Evolutionary conservation across 1,284 basidiomycete genomes (phyloP).

Genomic region (Papiliotrema fonsecae): DNA sequence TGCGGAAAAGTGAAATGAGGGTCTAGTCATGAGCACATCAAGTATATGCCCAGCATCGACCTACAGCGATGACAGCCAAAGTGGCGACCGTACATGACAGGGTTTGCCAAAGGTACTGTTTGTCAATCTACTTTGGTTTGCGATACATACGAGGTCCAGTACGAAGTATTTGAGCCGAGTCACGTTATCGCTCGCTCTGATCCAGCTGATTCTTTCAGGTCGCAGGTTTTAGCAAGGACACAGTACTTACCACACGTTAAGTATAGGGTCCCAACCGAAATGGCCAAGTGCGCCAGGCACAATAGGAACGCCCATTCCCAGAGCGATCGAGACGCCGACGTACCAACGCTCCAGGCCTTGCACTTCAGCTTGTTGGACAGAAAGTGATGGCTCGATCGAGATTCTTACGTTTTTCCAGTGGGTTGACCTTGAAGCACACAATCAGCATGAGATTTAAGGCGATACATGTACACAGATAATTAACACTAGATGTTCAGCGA

Average conservation of each 20-base stretch:
- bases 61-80: slow-evolving; percentile 19
- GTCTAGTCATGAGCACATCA: slow-evolving; percentile 6
- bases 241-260: slow-evolving; percentile 16
- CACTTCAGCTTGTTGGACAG: background rate
- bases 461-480: slow-evolving; percentile 34
- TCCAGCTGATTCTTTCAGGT: slow-evolving; percentile 18
- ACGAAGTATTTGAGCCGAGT: slow-evolving; percentile 20
- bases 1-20: slow-evolving; percentile 25
- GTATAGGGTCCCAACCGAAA: slow-evolving; percentile 15
- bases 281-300: slow-evolving; percentile 19
- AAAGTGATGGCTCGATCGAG: background rate
- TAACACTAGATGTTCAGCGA: slow-evolving; percentile 21
- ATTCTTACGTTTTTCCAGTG: slow-evolving; percentile 21
- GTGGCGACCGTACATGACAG: slow-evolving; percentile 29
- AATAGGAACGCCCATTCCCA: slow-evolving; percentile 19
- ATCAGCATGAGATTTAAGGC: slow-evolving; percentile 36
- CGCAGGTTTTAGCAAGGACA: background rate
- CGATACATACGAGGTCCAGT: slow-evolving; percentile 19
- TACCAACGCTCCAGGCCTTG: slow-evolving; percentile 23
- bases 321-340: slow-evolving; percentile 12
- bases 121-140: background rate
- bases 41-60: slow-evolving; percentile 1
- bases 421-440: slow-evolving; percentile 32
- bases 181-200: slow-evolving; percentile 5
- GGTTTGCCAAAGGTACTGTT: slow-evolving; percentile 34